These are phyloP conservation scores for Rhizoctonia solani DNA, from an alignment of 1,284 basidiomycete genomes.

Conservation along the genomic window DNA sequence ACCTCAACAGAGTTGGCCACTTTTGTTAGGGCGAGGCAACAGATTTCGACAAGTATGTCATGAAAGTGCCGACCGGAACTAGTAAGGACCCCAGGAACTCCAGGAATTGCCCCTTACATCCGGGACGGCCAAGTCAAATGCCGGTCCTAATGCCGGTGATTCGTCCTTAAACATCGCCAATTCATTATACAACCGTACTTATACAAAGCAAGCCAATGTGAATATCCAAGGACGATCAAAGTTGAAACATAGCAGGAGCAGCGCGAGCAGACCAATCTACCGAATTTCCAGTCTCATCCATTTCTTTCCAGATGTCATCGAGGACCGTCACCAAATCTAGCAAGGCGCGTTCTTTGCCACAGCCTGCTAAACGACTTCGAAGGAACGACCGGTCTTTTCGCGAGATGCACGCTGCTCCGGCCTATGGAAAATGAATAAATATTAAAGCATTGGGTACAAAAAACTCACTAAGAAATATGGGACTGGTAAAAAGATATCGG, in stretches of 20 bases:
- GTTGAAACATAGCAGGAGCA: constrained; percentile 29
- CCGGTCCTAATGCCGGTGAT: neutral
- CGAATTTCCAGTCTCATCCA: constrained; percentile 31
- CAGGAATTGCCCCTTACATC: no score
- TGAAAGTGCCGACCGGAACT: no score
- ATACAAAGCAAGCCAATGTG: neutral
- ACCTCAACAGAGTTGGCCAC: no score
- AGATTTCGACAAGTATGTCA: no score
- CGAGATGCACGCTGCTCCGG: constrained; percentile 25
- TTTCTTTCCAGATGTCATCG: constrained; percentile 28
- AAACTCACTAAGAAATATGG: constrained; percentile 27
- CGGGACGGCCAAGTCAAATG: neutral
- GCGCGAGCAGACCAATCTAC: constrained; percentile 33
- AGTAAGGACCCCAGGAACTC: no score
- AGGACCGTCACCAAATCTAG: constrained; percentile 22
- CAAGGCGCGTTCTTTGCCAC: constrained; percentile 29
- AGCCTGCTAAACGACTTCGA: constrained; percentile 18
- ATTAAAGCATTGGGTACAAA: neutral
- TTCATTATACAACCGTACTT: constrained; percentile 26
- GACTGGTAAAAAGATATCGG: constrained; percentile 30
- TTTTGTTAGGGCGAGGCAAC: no score
- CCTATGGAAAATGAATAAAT: constrained; percentile 1
- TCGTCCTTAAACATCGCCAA: neutral
- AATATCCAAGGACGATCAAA: neutral
- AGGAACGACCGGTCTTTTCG: constrained; percentile 31